A percentile compares a stretch with the other conserved stretches of the same genome.
Evolutionary conservation across 768 basidiomycete genomes (phyloP).

Genomic region (Cubamyces lactineus): DNA sequence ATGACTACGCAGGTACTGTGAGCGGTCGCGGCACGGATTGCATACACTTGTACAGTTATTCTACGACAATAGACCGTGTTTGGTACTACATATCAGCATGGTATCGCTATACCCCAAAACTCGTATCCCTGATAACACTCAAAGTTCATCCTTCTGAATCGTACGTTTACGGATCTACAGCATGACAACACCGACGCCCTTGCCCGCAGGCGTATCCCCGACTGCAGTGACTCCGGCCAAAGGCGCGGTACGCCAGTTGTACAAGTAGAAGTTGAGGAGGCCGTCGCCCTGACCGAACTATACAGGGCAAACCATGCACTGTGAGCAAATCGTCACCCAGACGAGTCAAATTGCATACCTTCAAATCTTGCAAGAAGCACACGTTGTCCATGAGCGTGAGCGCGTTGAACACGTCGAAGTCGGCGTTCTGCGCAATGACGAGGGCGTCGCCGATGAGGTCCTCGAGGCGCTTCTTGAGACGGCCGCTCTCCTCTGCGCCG

Average conservation of each 20-base stretch:
- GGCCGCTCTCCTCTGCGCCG: conserved; percentile 60
- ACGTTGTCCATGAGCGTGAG: conserved; percentile 95
- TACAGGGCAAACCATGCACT: background rate
- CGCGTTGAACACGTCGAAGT: conserved; percentile 97
- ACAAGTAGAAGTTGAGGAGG: conserved; percentile 87
- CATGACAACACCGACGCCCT: conserved; percentile 94
- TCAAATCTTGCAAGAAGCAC: conserved; percentile 77
- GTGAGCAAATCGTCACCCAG: conserved; percentile 12
- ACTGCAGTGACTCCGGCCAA: conserved; percentile 70
- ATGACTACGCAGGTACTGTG: background rate
- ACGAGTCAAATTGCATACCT: conserved; percentile 50
- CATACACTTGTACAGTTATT: conserved; percentile 16
- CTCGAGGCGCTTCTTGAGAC: conserved; percentile 69
- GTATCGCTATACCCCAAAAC: background rate
- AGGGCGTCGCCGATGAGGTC: conserved; percentile 80
- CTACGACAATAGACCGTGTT: conserved; percentile 14
- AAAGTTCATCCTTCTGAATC: background rate
- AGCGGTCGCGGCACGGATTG: background rate
- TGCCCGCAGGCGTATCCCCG: conserved; percentile 61
- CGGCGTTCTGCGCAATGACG: conserved; percentile 76
- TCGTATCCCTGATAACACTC: too few relatives aligned
- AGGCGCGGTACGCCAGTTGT: conserved; percentile 90
- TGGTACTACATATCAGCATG: conserved; percentile 2
- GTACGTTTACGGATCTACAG: conserved; percentile 47
- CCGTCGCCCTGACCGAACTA: conserved; percentile 96